phyloP scores from a whole-genome alignment of 179 eudicot genomes.

The Silene noctiflora region DNA sequence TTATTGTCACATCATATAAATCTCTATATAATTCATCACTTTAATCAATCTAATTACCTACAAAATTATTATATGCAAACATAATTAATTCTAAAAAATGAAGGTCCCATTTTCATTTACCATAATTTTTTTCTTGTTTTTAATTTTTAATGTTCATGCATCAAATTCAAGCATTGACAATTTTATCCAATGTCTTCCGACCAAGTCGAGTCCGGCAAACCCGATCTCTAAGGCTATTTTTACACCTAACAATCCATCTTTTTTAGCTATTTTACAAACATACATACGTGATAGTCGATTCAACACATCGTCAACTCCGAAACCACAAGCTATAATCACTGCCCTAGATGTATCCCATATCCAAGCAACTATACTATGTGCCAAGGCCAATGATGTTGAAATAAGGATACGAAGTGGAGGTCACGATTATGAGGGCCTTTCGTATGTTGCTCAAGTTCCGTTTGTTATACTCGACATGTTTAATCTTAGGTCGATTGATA shows the following conservation, averaged over 20 bases:
- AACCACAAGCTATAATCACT: slow-evolving; percentile 12
- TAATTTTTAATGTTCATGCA: not conserved
- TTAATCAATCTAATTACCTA: not conserved
- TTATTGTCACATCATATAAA: not conserved
- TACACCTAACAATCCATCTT: slow-evolving; percentile 15
- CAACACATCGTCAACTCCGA: slow-evolving; percentile 17
- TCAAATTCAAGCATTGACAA: slow-evolving; percentile 13
- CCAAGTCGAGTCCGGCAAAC: slow-evolving; percentile 5
- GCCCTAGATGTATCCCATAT: slow-evolving; percentile 24
- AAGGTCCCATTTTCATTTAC: not conserved
- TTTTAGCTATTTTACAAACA: slow-evolving; percentile 1
- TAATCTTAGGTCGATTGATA: slow-evolving; percentile 27
- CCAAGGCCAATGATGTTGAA: slow-evolving; percentile 16
- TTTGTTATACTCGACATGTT: slow-evolving; percentile 30
- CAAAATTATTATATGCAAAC: not conserved
- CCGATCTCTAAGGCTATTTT: slow-evolving; percentile 25
- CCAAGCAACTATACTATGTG: slow-evolving; percentile 25
- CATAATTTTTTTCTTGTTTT: not conserved
- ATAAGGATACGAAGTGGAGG: slow-evolving; percentile 15
- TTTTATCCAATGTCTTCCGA: slow-evolving; percentile 23
- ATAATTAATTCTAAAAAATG: not conserved
- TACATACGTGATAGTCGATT: slow-evolving; percentile 11
- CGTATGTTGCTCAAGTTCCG: slow-evolving; percentile 22
- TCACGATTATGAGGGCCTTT: slow-evolving; percentile 27
- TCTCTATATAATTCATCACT: not conserved